Conservation (phyloP, 176 grass and related monocot genomes). For the Oryza meyeriana region DNA sequence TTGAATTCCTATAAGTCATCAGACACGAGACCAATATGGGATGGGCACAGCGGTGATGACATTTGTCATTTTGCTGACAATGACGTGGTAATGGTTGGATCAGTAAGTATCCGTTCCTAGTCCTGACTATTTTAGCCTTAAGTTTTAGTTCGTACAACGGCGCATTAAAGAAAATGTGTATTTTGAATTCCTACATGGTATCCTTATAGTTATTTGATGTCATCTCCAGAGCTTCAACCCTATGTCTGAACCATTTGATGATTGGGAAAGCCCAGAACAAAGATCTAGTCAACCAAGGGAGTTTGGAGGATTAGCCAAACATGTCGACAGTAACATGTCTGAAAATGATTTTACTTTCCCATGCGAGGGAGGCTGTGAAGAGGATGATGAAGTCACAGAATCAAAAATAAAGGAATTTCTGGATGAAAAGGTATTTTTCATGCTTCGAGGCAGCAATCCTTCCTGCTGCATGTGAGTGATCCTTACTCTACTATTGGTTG, state of each 20-base stretch:
- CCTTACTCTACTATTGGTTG: background rate
- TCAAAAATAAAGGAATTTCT: constrained; percentile 62
- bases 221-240: constrained; percentile 81
- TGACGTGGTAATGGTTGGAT: constrained; percentile 47
- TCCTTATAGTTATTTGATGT: constrained; percentile 18
- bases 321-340: constrained; percentile 31
- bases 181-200: background rate
- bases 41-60: constrained; percentile 41
- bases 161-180: background rate
- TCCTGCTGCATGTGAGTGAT: background rate
- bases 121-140: background rate
- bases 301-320: constrained; percentile 44
- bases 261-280: constrained; percentile 60
- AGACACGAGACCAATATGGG: constrained; percentile 45
- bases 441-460: background rate
- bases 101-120: constrained; percentile 39
- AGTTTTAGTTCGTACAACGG: background rate
- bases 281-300: constrained; percentile 39
- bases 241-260: constrained; percentile 73
- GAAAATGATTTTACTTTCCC: constrained; percentile 65
- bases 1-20: constrained; percentile 44
- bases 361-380: constrained; percentile 57
- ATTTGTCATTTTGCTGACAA: constrained; percentile 54
- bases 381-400: constrained; percentile 79
- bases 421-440: constrained; percentile 73